Evolutionary conservation across 2,329 filamentous ascomycete species (phyloP).

Genomic region (Microcyclosporella mali): DNA sequence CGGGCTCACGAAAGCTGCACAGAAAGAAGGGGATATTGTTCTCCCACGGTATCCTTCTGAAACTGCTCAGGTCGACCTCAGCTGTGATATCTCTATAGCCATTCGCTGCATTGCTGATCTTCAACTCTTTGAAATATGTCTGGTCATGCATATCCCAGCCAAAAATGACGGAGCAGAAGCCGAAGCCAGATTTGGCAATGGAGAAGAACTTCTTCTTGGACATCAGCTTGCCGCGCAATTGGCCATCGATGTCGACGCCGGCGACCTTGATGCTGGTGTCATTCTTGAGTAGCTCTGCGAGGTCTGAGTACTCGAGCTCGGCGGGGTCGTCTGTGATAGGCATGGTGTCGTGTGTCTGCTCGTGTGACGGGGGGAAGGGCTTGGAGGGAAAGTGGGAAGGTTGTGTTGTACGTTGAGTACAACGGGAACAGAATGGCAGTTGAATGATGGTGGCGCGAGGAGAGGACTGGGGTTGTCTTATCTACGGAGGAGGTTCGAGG

Average conservation of each 20-base stretch:
- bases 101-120: constrained; percentile 83
- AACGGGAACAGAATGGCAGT: constrained; percentile 7
- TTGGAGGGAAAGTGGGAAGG: neutral
- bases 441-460: constrained; percentile 2
- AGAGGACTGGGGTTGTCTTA: neutral
- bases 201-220: constrained; percentile 90
- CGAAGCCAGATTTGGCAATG: constrained; percentile 73
- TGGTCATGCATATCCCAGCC: constrained; percentile 97
- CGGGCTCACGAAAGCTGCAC: constrained; percentile 76
- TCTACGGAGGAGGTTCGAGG: too few species aligned
- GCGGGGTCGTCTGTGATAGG: constrained; percentile 30
- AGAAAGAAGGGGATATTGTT: constrained; percentile 79
- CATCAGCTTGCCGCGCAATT: constrained; percentile 82
- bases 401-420: constrained; percentile 18
- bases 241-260: constrained; percentile 79
- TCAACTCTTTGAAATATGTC: constrained; percentile 79
- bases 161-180: constrained; percentile 90
- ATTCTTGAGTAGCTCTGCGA: constrained; percentile 60
- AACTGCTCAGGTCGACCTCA: constrained; percentile 69
- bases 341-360: constrained; percentile 21
- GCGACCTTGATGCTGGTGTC: constrained; percentile 82
- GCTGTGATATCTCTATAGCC: constrained; percentile 83
- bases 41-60: constrained; percentile 86
- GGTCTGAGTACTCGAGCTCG: constrained; percentile 55
- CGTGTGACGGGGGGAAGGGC: constrained; percentile 1